A percentile compares a stretch with the other conserved stretches of the same genome.
These are phyloP conservation scores for Darksidea phi DNA, from an alignment of 495 filamentous ascomycete genomes.

Conservation along the genomic window DNA sequence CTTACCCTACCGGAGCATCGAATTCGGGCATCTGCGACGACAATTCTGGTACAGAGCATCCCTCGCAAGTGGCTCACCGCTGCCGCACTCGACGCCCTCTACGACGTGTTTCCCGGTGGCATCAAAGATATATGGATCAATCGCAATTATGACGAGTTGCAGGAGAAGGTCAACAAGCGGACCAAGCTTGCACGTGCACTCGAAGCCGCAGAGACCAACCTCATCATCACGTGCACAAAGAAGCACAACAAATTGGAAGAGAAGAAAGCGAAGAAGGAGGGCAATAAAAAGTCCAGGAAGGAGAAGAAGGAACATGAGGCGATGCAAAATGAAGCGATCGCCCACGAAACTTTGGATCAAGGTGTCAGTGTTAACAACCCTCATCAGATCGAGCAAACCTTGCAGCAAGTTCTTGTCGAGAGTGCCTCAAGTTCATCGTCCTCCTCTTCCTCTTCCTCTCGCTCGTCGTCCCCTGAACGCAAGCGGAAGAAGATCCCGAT, in stretches of 20 bases:
- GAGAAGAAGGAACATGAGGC: constrained; percentile 45
- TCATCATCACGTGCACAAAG: constrained; percentile 77
- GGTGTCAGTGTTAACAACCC: constrained; percentile 84
- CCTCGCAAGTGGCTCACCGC: constrained; percentile 83
- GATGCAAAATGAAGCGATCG: constrained; percentile 51
- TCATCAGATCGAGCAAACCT: constrained; percentile 71
- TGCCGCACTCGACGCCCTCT: constrained; percentile 77
- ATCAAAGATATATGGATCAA: constrained; percentile 97
- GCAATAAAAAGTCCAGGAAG: constrained; percentile 51
- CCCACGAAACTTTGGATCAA: constrained; percentile 60
- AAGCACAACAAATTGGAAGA: constrained; percentile 63
- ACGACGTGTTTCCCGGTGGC: constrained; percentile 94
- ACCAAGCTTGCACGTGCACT: constrained; percentile 68
- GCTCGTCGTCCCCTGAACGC: constrained; percentile 36
- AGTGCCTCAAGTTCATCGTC: constrained; percentile 31
- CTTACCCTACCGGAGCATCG: constrained; percentile 95
- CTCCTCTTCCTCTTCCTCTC: constrained; percentile 36
- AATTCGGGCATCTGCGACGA: constrained; percentile 91
- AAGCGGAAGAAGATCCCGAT: constrained; percentile 40
- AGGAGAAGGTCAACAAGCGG: constrained; percentile 79
- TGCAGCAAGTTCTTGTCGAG: constrained; percentile 66
- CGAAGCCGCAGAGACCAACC: constrained; percentile 78
- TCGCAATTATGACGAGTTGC: constrained; percentile 80
- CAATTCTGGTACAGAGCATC: constrained; percentile 87
- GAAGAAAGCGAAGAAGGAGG: constrained; percentile 60